phyloP scores from a whole-genome alignment of 225 moss, liverwort and hornwort genomes.

The Marchantia paleacea region DNA sequence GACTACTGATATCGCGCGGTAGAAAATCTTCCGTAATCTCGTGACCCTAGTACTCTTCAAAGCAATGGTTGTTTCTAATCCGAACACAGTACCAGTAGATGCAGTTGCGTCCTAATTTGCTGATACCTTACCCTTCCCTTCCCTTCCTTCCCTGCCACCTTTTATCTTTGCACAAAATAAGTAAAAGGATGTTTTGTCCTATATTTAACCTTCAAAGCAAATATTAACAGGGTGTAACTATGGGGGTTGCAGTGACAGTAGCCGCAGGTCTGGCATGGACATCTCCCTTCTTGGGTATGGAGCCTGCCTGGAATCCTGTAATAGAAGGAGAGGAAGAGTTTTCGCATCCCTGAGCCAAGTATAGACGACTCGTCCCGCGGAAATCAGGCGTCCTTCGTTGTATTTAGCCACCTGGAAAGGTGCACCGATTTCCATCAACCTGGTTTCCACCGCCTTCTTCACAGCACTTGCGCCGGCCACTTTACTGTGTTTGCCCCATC shows the following conservation, averaged over 20 bases:
- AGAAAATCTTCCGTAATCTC: slow-evolving; percentile 17
- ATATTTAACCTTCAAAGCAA: neutral
- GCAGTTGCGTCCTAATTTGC: neutral
- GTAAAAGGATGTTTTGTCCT: slow-evolving; percentile 6
- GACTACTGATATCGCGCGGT: neutral
- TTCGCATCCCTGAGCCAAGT: slow-evolving; percentile 82
- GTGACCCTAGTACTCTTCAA: slow-evolving; percentile 14
- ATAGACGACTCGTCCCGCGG: slow-evolving; percentile 79
- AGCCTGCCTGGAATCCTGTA: slow-evolving; percentile 50
- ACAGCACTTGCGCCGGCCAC: slow-evolving; percentile 93
- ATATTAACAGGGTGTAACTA: slow-evolving; percentile 19
- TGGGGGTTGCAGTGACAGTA: slow-evolving; percentile 33
- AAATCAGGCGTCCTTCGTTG: slow-evolving; percentile 90
- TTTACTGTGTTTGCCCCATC: slow-evolving; percentile 99
- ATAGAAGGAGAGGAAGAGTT: slow-evolving; percentile 63
- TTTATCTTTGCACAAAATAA: slow-evolving; percentile 10
- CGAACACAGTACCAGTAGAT: slow-evolving; percentile 7
- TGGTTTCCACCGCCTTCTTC: slow-evolving; percentile 80
- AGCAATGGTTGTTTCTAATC: slow-evolving; percentile 9
- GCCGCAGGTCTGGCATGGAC: slow-evolving; percentile 27
- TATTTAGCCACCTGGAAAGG: slow-evolving; percentile 86
- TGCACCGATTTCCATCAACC: slow-evolving; percentile 74
- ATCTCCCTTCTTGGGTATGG: slow-evolving; percentile 18
- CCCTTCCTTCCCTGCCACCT: slow-evolving; percentile 7
- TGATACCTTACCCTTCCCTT: neutral